These are phyloP conservation scores for Aspergillus pseudoviridinutans DNA, from an alignment of 2,329 filamentous ascomycete genomes.

Conservation along the genomic window DNA sequence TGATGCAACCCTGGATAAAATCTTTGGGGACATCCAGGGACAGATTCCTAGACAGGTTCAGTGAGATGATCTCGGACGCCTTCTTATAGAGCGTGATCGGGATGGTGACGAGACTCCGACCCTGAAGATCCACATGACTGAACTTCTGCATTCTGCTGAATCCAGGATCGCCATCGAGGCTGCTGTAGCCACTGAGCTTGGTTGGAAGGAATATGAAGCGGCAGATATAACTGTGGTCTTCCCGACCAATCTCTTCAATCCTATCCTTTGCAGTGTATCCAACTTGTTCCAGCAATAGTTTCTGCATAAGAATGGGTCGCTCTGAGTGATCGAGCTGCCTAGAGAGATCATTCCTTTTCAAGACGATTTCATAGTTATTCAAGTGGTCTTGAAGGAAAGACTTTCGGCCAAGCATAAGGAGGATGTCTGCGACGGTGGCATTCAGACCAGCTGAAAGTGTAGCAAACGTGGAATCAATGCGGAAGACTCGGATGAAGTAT, in stretches of 20 bases:
- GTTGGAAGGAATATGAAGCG: conserved; percentile 92
- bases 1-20: conserved; percentile 90
- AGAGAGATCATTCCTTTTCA: conserved; percentile 87
- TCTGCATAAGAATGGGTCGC: conserved; percentile 85
- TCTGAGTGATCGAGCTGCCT: conserved; percentile 75
- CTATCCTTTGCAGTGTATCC: conserved; percentile 84
- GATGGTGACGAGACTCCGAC: conserved; percentile 87
- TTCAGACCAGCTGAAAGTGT: conserved; percentile 82
- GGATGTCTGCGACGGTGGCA: conserved; percentile 79
- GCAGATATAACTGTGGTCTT: conserved; percentile 96
- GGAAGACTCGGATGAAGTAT: conserved; percentile 94
- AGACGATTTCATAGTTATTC: conserved; percentile 91
- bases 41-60: conserved; percentile 89
- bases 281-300: conserved; percentile 81
- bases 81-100: conserved; percentile 92
- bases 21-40: conserved; percentile 91
- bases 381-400: conserved; percentile 85
- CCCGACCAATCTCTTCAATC: conserved; percentile 88
- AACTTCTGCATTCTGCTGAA: conserved; percentile 83
- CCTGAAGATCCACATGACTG: conserved; percentile 87
- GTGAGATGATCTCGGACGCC: conserved; percentile 84
- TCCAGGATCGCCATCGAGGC: conserved; percentile 70
- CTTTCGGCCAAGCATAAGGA: conserved; percentile 89
- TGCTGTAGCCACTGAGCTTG: conserved; percentile 74
- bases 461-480: conserved; percentile 88